These are phyloP conservation scores for Encephalitozoon romaleae DNA, from an alignment of 371 early-diverging fungal genomes.

Conservation along the genomic window DNA sequence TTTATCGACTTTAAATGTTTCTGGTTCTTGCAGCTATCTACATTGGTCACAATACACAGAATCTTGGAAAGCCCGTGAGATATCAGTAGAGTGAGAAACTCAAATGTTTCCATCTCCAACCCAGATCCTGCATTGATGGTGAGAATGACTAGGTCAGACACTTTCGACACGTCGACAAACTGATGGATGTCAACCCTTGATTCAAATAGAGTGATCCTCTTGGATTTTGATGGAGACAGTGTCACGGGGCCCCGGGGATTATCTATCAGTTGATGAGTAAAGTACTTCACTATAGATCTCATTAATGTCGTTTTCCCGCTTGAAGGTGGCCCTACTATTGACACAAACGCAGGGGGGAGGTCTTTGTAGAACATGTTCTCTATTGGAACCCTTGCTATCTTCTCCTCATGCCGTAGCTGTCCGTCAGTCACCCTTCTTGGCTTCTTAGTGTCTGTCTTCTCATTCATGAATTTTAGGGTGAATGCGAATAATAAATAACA, in stretches of 20 bases:
- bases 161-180: constrained; percentile 90
- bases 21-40: constrained; percentile 20
- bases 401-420: constrained; percentile 17
- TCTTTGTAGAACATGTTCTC: constrained; percentile 55
- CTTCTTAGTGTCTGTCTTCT: constrained; percentile 1
- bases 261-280: constrained; percentile 38
- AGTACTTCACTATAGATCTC: constrained; percentile 42
- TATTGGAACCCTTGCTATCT: constrained; percentile 28
- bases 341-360: constrained; percentile 50
- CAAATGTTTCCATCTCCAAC: constrained; percentile 98
- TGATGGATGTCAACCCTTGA: constrained; percentile 70
- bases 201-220: constrained; percentile 51
- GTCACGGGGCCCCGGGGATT: constrained; percentile 43
- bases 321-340: constrained; percentile 46
- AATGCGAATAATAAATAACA: not conserved
- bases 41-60: constrained; percentile 41
- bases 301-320: constrained; percentile 54
- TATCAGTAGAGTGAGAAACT: constrained; percentile 88
- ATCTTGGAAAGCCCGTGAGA: constrained; percentile 90
- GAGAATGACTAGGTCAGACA: constrained; percentile 86
- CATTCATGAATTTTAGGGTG: not conserved
- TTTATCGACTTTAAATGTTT: constrained; percentile 42
- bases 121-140: constrained; percentile 79
- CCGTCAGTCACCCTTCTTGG: not conserved
- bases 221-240: constrained; percentile 31